Base-by-base conservation (phyloP, 345 rosid genomes). In the Arabis hirsuta region DNA sequence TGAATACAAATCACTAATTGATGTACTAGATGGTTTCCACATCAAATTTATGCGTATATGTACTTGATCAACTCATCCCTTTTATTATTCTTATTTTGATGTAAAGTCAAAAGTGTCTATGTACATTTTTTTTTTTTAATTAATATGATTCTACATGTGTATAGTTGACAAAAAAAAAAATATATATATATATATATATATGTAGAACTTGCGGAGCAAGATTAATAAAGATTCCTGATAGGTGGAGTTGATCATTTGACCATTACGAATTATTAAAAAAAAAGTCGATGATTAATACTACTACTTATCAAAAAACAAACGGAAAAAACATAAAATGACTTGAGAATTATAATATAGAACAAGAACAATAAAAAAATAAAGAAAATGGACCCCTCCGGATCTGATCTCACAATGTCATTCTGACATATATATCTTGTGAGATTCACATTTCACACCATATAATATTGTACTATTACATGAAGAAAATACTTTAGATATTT, bases 141-240 rank as follows among this genome's bases (percentile, higher is more conserved):
- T 27, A 65, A 7, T n/a, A 9, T 42, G 50, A 43, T 74, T 67
- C 62, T 48, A 32, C 22, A 24, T n/a, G 55, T 57, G 7, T 19
- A n/a, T n/a, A 72, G 63, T 72, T 72, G 76, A 72, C 64, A 8
- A 52, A 16, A 20, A 46, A 52, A 61, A 13, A 20, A 38, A 9
- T 12, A 26, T n/a, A n/a, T n/a, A n/a, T n/a, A n/a, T n/a, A n/a
- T n/a, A n/a, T n/a, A n/a, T n/a, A n/a, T n/a, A 14, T 36, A 36
- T 59, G 54, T 14, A 52, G 60, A 60, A 55, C 79, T 68, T 68
- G 69, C 39, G 6, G 79, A 62, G 64, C 70, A 75, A 75, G 79
- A 75, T 68, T 39, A 20, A 11, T n/a, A 59, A 38, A 44, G 73
- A 51, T 43, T 67, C 56, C 58, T 67, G 43, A 60, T 74, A 67